phyloP scores from a whole-genome alignment of 352 stramenopile genomes.

The Pythium sukuiense region DNA sequence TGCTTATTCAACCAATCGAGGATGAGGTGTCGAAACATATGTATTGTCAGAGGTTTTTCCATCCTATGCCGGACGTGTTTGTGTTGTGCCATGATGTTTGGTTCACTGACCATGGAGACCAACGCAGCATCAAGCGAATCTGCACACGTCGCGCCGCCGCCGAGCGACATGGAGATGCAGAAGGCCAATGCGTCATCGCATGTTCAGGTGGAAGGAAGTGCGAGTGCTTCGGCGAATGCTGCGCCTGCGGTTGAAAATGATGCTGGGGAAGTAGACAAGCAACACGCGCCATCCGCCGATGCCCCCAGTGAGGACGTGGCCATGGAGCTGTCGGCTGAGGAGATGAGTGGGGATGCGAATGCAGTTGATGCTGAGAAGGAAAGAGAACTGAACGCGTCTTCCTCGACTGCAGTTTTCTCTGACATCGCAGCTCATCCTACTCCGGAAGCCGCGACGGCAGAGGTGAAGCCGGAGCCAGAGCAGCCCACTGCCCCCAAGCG shows the following conservation, averaged over 20 bases:
- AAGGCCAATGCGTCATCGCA: not conserved
- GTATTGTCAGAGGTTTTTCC: not conserved
- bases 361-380: not conserved
- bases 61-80: not conserved
- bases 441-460: not conserved
- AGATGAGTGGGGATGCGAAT: not conserved
- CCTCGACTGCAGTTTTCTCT: not conserved
- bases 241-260: conserved; percentile 8
- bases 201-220: not conserved
- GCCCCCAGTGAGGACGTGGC: not conserved
- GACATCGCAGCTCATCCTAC: not conserved
- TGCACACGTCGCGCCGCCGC: not conserved
- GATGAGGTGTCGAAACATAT: not conserved
- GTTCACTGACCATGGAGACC: conserved; percentile 14
- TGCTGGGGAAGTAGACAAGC: not conserved
- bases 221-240: not conserved
- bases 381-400: not conserved
- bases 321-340: not conserved
- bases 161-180: conserved; percentile 21
- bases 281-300: not conserved
- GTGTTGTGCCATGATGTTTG: not conserved
- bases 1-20: no score
- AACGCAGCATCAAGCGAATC: conserved; percentile 5
- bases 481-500: conserved; percentile 26
- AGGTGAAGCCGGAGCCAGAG: conserved; percentile 12